These are phyloP conservation scores for Leptodermis oblonga DNA, from an alignment of 257 asterid genomes.

Conservation along the genomic window DNA sequence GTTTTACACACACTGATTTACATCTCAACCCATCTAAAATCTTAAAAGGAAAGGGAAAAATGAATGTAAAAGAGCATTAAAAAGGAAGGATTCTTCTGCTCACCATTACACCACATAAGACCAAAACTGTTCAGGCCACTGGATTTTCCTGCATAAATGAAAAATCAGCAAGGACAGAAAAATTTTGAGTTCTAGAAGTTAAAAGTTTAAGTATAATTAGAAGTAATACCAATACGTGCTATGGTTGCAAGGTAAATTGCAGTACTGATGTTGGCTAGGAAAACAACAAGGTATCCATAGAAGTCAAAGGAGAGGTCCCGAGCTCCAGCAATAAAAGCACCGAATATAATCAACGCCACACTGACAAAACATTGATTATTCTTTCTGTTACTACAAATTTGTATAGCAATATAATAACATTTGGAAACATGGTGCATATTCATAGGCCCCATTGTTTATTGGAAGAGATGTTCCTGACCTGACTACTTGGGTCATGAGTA, in stretches of 20 bases:
- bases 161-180: constrained; percentile 23
- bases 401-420: constrained; percentile 7
- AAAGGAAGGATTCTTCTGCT: constrained; percentile 1
- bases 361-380: constrained; percentile 45
- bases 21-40: not conserved
- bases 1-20: not conserved
- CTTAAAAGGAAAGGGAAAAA: not conserved
- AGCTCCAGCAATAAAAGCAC: constrained; percentile 92
- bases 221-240: constrained; percentile 70
- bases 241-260: constrained; percentile 86
- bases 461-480: not conserved
- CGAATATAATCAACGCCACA: constrained; percentile 70
- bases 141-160: constrained; percentile 62
- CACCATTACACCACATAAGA: constrained; percentile 98
- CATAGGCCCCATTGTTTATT: not conserved
- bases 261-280: constrained; percentile 73
- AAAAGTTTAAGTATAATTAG: constrained; percentile 24
- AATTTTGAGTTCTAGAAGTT: constrained; percentile 18
- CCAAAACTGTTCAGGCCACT: constrained; percentile 93
- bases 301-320: constrained; percentile 80
- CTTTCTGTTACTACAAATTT: constrained; percentile 22
- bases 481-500: too few species aligned
- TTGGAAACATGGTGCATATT: not conserved
- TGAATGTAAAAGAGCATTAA: not conserved
- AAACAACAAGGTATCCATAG: constrained; percentile 68